A percentile compares a stretch with the other conserved stretches of the same genome.
Conservation (phyloP, 805 yeast species). For the Pichia paraexigua region DNA sequence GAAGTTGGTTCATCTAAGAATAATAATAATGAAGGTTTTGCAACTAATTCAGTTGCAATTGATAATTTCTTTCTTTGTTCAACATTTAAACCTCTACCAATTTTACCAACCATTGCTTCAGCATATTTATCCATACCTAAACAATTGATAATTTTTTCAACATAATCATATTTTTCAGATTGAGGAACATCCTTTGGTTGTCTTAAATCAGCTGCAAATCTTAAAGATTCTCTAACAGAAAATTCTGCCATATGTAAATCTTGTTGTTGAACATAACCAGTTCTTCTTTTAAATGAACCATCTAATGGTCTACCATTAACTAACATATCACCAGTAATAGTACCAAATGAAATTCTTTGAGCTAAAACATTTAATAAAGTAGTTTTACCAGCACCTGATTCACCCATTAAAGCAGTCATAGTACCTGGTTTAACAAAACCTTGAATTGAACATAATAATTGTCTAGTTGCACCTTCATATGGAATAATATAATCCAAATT, state of each 20-base stretch:
- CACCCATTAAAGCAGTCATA: conserved; percentile 55
- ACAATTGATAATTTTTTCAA: conserved; percentile 33
- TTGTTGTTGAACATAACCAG: conserved; percentile 51
- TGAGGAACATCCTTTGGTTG: conserved; percentile 33
- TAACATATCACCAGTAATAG: conserved; percentile 48
- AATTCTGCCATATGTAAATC: conserved; percentile 43
- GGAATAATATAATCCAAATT: conserved; percentile 51
- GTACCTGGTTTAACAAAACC: conserved; percentile 45
- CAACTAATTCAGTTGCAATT: conserved; percentile 48
- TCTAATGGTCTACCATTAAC: conserved; percentile 46
- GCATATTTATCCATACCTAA: conserved; percentile 38
- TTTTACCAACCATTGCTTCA: conserved; percentile 41
- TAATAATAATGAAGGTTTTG: conserved; percentile 43
- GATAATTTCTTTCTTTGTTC: conserved; percentile 47
- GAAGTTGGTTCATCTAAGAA: conserved; percentile 57
- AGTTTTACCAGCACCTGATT: conserved; percentile 57
- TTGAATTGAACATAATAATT: conserved; percentile 35
- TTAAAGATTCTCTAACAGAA: conserved; percentile 44
- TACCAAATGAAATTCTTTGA: conserved; percentile 44
- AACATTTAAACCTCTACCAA: conserved; percentile 43
- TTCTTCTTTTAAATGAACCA: conserved; percentile 43
- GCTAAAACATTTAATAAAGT: conserved; percentile 47
- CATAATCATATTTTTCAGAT: conserved; percentile 34
- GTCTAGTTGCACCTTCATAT: conserved; percentile 34
- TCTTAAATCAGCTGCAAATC: conserved; percentile 44